Evolutionary conservation across 139 green algal species (phyloP).

Genomic region (Chloropicon primus): DNA sequence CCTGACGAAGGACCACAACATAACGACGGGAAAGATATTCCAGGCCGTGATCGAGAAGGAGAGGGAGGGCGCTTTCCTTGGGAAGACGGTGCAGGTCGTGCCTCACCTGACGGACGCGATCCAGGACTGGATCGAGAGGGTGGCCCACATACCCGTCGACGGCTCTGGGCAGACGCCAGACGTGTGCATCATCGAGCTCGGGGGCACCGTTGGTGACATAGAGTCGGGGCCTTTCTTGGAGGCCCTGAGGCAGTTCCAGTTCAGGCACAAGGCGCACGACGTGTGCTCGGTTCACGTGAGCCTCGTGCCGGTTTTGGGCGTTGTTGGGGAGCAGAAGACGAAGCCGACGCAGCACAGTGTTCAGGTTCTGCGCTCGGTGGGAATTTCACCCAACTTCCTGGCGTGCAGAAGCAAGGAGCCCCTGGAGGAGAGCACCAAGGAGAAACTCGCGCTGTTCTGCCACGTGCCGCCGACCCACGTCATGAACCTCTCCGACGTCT

Average conservation of each 20-base stretch:
- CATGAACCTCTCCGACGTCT: constrained; percentile 90
- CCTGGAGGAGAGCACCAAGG: constrained; percentile 55
- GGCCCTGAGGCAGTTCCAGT: constrained; percentile 53
- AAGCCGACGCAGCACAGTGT: constrained; percentile 98
- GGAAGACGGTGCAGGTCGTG: constrained; percentile 97
- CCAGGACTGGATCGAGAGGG: constrained; percentile 95
- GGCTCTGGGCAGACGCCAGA: constrained; percentile 58
- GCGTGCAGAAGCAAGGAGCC: constrained; percentile 65
- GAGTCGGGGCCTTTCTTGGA: constrained; percentile 96
- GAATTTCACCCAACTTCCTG: constrained; percentile 78
- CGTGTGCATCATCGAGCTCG: constrained; percentile 97
- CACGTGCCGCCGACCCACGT: constrained; percentile 71
- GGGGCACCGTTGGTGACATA: constrained; percentile 96
- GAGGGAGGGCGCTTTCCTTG: constrained; percentile 87
- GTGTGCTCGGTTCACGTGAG: constrained; percentile 86
- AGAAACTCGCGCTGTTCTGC: constrained; percentile 94
- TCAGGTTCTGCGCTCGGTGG: constrained; percentile 72
- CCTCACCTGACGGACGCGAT: constrained; percentile 97
- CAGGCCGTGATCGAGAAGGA: constrained; percentile 87
- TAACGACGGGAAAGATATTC: constrained; percentile 97
- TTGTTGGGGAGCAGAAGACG: constrained; percentile 98
- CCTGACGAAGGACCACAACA: constrained; percentile 88
- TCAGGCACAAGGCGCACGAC: constrained; percentile 38
- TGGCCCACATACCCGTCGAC: constrained; percentile 81
- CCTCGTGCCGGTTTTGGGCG: constrained; percentile 91